Evolutionary conservation across 352 stramenopile genomes (phyloP), one percentile per base, ranked within the genome.

Genomic region (Globisporangium radiosum): DNA sequence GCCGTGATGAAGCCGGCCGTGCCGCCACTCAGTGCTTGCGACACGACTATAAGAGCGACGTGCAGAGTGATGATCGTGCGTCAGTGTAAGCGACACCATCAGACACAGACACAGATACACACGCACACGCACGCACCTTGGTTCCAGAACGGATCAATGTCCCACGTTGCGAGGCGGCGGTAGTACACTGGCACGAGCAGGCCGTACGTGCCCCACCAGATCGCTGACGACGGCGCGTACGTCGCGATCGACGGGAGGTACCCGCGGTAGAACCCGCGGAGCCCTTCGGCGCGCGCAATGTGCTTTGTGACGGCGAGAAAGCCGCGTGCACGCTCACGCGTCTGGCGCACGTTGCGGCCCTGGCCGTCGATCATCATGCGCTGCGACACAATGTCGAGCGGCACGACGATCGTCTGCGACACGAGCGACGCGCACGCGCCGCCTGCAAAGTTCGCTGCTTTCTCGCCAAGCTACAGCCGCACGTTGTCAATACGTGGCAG

Each of bases 181-280:
- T 76, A 95, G 62, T 88, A 92, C 54, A 77, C 65, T 5, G 85
- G 85, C 53, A 92, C 79, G 48, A 94, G 69, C 11, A 93, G 71
- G 3, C 84, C 86, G 54, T 95, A 95, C 25, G 81, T 90, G 39
- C 84, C 84, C 87, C 87, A 96, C 85, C 87, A 96, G 43, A 96
- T 83, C 51, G 78, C 76, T 4, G 85, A 94, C 25, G 81, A 92
- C 57, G 87, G 87, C 56, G 85, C 87, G 68, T 94, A 94, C 58
- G 85, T 94, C 14, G 78, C 78, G 65, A 96, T 93, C 17, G 81
- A 92, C 43, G 84, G 76, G 25, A 93, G 59, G 67, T 94, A 96
- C 37, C 87, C 87, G 8, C 76, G 73, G 64, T 95, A 95, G 64
- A 94, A 94, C 4, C 84, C 86, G 1, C 81, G 78, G 8, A 93